Evolutionary conservation across 192 early-diverging fungal genomes (phyloP).

Genomic region (Chytriomyces confervae): DNA sequence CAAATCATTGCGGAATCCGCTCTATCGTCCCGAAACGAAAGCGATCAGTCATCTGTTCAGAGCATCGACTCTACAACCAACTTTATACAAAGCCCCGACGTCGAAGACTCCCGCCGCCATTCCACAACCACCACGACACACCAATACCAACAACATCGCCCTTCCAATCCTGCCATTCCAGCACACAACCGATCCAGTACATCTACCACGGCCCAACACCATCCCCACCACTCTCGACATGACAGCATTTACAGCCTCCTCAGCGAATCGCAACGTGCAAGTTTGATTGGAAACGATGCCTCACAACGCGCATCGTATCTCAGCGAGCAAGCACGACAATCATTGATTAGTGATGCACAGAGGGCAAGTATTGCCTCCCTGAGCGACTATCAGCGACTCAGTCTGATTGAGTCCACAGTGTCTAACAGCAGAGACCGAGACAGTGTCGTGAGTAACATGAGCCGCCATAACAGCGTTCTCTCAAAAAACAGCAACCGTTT

Average conservation of each 20-base stretch:
- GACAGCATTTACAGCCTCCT: background rate
- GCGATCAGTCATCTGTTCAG: background rate
- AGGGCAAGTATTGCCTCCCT: background rate
- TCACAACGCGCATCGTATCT: background rate
- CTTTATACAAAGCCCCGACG: background rate
- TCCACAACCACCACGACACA: conserved; percentile 8
- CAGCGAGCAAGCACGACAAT: background rate
- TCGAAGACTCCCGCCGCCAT: conserved; percentile 6
- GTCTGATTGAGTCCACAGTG: background rate
- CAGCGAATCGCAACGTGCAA: background rate
- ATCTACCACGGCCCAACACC: background rate
- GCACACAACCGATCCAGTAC: background rate
- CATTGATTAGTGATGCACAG: background rate
- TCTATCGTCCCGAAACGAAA: background rate
- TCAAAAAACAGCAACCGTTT: conserved; percentile 9
- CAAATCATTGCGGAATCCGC: background rate
- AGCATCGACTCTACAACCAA: background rate
- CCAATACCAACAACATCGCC: background rate
- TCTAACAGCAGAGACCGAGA: background rate
- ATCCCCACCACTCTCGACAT: background rate
- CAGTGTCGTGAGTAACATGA: background rate
- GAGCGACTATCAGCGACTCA: background rate
- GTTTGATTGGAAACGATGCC: background rate
- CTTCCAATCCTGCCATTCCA: conserved; percentile 2
- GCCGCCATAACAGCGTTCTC: conserved; percentile 5